phyloP scores from a whole-genome alignment of 1,284 basidiomycete species.

The Rhodofomes roseus region DNA sequence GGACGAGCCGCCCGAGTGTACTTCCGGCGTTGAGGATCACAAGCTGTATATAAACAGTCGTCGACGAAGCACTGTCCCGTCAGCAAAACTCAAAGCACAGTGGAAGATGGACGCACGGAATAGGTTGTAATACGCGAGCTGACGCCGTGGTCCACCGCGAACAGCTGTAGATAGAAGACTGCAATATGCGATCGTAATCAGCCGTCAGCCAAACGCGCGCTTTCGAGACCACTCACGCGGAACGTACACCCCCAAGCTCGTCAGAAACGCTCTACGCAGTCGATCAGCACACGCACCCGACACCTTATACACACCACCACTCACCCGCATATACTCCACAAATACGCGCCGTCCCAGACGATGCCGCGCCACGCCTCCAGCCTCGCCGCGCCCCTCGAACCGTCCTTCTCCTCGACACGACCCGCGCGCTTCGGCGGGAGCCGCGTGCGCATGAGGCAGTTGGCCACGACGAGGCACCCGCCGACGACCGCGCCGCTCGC shows the following conservation, averaged over 20 bases:
- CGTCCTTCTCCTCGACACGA: not conserved
- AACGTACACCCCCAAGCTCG: conserved; percentile 24
- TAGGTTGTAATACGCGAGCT: conserved; percentile 42
- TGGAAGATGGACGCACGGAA: conserved; percentile 34
- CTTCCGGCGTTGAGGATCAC: conserved; percentile 47
- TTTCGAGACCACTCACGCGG: conserved; percentile 34
- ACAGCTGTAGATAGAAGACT: conserved; percentile 57
- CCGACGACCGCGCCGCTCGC: conserved; percentile 34
- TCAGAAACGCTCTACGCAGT: conserved; percentile 30
- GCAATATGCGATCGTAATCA: conserved; percentile 7
- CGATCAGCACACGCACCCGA: conserved; percentile 23
- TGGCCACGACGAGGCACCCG: conserved; percentile 25
- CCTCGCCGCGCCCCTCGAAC: conserved; percentile 3
- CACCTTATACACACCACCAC: conserved; percentile 24
- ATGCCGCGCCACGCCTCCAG: conserved; percentile 21
- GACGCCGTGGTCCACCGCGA: conserved; percentile 40
- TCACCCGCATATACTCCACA: conserved; percentile 40
- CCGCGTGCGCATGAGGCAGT: conserved; percentile 38
- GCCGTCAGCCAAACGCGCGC: not conserved
- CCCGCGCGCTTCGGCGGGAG: conserved; percentile 26
- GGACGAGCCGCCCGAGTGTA: conserved; percentile 44
- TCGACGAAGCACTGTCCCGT: no score
- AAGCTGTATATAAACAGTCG: conserved; percentile 22
- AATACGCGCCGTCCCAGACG: conserved; percentile 40
- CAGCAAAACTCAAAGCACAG: no score